Conservation (phyloP, 2,329 filamentous ascomycete species). For the Xylariaceae sp. region DNA sequence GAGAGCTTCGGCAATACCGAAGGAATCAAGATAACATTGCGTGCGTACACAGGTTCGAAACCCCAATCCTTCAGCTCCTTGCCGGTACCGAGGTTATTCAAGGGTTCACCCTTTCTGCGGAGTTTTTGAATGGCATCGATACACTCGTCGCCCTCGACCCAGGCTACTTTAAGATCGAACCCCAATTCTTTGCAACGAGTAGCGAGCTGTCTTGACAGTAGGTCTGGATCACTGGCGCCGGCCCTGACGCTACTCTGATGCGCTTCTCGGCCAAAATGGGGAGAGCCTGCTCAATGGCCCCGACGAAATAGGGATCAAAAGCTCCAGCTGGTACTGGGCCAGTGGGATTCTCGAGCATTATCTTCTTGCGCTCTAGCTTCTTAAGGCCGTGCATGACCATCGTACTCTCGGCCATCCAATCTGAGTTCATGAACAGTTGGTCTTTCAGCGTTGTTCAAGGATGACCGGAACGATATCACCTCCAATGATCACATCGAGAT, state of each 20-base stretch:
- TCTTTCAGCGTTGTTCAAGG: no score
- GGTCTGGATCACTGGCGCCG: neutral
- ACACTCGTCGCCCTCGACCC: constrained; percentile 3
- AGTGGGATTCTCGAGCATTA: neutral
- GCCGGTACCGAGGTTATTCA: constrained; percentile 1
- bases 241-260: neutral
- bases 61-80: constrained; percentile 4
- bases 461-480: no score
- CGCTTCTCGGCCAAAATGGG: neutral
- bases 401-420: neutral
- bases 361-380: neutral
- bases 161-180: constrained; percentile 1
- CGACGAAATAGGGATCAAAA: neutral
- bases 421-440: neutral
- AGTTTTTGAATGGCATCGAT: constrained; percentile 1
- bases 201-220: neutral
- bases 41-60: constrained; percentile 4
- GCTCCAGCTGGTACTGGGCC: neutral
- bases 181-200: neutral
- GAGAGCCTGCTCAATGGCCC: neutral
- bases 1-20: constrained; percentile 34
- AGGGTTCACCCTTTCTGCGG: neutral
- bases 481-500: constrained; percentile 1
- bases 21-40: constrained; percentile 3
- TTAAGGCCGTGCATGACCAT: neutral